phyloP scores from a whole-genome alignment of 805 yeast species.

The Wickerhamiella sorbophila region DNA sequence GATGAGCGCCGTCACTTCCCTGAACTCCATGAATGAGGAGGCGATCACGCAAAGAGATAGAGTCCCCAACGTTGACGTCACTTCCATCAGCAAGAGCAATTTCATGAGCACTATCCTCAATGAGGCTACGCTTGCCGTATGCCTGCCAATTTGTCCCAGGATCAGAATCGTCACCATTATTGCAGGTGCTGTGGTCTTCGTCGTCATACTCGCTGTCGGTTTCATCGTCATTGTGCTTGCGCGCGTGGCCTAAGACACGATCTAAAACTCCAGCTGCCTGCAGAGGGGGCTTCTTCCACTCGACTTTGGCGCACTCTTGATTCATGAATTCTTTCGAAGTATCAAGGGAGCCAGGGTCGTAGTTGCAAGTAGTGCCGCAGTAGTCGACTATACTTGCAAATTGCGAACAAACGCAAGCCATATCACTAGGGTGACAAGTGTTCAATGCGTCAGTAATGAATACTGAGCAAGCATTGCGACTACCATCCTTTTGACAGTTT shows the following conservation, averaged over 20 bases:
- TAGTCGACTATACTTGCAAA: conserved; percentile 7
- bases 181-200: conserved; percentile 15
- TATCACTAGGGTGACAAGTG: conserved; percentile 10
- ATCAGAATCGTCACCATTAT: conserved; percentile 17
- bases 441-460: conserved; percentile 9
- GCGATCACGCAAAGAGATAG: background rate
- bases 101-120: too few species aligned
- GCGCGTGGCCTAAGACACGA: background rate
- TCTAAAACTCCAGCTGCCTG: conserved; percentile 1
- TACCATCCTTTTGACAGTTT: conserved; percentile 3
- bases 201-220: conserved; percentile 11
- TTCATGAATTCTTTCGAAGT: background rate
- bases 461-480: conserved; percentile 9
- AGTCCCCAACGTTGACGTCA: background rate
- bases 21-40: too few species aligned
- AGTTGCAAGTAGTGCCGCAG: conserved; percentile 7
- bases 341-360: background rate
- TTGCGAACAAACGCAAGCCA: conserved; percentile 13
- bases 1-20: background rate
- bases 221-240: conserved; percentile 5
- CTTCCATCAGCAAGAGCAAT: background rate
- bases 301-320: background rate
- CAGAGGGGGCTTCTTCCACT: background rate
- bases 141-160: conserved; percentile 16
- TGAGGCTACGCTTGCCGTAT: background rate